These are phyloP conservation scores for Cladosporium sp. DNA, from an alignment of 2,329 filamentous ascomycete species.

Conservation along the genomic window DNA sequence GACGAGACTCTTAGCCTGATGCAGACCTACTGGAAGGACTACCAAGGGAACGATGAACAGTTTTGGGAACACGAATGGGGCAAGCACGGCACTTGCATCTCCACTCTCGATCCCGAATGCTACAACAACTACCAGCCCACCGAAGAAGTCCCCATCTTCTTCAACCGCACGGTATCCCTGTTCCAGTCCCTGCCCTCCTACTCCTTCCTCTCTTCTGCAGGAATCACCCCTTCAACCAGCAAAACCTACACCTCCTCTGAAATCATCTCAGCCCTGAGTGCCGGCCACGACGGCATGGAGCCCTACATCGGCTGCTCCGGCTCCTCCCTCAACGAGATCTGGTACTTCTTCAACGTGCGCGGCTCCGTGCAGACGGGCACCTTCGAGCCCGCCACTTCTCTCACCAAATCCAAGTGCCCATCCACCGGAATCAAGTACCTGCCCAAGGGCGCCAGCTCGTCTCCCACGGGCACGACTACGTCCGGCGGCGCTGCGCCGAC, in stretches of 20 bases:
- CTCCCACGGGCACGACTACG: constrained; percentile 25
- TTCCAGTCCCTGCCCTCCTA: constrained; percentile 67
- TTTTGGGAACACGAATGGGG: constrained; percentile 71
- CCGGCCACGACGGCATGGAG: constrained; percentile 50
- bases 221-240: constrained; percentile 52
- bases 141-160: constrained; percentile 66
- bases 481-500: constrained; percentile 33
- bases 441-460: constrained; percentile 46
- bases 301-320: constrained; percentile 57
- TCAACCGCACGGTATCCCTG: constrained; percentile 60
- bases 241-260: constrained; percentile 56
- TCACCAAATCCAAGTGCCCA: constrained; percentile 60
- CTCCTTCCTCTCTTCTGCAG: constrained; percentile 56
- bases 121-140: constrained; percentile 55
- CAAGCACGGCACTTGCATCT: constrained; percentile 71
- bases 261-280: constrained; percentile 56
- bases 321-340: constrained; percentile 50
- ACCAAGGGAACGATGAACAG: constrained; percentile 57
- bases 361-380: constrained; percentile 58
- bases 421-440: constrained; percentile 60
- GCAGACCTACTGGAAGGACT: constrained; percentile 68
- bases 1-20: constrained; percentile 61
- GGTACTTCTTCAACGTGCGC: constrained; percentile 61
- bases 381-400: constrained; percentile 55
- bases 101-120: constrained; percentile 61